Base-by-base conservation (phyloP, 208 protist genomes). In the Porcisia hertigi region DNA sequence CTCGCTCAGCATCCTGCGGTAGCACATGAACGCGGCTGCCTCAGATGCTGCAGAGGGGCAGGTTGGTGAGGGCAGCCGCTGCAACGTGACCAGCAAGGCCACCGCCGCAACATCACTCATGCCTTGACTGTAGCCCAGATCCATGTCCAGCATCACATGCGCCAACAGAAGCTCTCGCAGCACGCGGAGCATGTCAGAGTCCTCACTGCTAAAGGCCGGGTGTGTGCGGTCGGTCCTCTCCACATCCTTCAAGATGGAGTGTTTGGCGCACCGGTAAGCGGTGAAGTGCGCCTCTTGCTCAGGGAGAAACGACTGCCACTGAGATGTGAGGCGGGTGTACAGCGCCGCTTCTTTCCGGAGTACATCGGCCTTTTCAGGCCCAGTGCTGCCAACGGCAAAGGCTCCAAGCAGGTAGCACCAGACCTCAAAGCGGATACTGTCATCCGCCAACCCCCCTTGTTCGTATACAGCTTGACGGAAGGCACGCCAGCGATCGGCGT, bases 121-220 rank as follows among this genome's bases (percentile, higher is more conserved):
- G 41, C 92, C 92, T 69, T 98, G 93, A 49, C 86, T 92, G 84
- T 98, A 98, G 59, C 92, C 91, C n/a, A 96, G 79, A 66, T 98
- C 96, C 86, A 98, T 96, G 81, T 98, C 94, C 60, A 89, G 88
- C 82, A 97, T 91, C 36, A 88, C 84, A 77, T 98, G 88, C 9
- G 91, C 87, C 69, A 98, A 82, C 34, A 98, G 85, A 3, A 97
- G 80, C 67, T 92, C 64, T n/a, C 77, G 82, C 53, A 98, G 65
- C 47, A 77, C 70, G n/a, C 58, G 55, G 60, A 96, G 84, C 64
- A 87, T 88, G 47, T 76, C 70, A 12, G 85, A 77, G 11, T 84
- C 73, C 23, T 90, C 86, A 6, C 90, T 85, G 54, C 70, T 49
- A 65, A 89, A 96, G 23, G 82, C 73, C 1, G 79, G 60, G 62